Evolutionary conservation across 2,329 filamentous ascomycete genomes (phyloP).

Genomic region (Akanthomyces dipterigenus): DNA sequence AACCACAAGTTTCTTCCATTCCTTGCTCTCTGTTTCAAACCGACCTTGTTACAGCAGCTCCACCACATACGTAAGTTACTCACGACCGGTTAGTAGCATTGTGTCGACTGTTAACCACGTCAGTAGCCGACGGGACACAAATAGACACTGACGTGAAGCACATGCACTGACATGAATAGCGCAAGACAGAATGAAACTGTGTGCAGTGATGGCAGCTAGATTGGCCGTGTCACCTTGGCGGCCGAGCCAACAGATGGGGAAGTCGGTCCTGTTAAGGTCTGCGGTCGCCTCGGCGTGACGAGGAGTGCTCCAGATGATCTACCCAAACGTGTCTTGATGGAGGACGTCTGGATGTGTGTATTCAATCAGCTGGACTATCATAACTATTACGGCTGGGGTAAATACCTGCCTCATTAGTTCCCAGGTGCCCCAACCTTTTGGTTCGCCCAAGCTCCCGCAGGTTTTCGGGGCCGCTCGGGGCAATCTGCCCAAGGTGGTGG

Average conservation of each 20-base stretch:
- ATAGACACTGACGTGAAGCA: background rate
- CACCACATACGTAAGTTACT: background rate
- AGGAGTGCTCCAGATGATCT: background rate
- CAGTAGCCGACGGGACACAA: background rate
- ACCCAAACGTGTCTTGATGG: background rate
- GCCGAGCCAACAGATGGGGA: background rate
- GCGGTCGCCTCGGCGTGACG: background rate
- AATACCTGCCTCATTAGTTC: background rate
- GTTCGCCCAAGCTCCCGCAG: background rate
- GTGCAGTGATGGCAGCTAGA: background rate
- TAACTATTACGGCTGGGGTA: background rate
- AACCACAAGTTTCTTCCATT: background rate
- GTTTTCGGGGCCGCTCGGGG: background rate
- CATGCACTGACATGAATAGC: background rate
- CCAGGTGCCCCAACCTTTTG: background rate
- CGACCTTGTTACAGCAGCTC: background rate
- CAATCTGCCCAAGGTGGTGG: background rate
- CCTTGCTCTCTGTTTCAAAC: no score
- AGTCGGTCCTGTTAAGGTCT: background rate
- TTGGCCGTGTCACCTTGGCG: background rate
- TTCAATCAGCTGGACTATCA: background rate
- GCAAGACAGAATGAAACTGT: background rate
- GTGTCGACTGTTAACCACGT: background rate
- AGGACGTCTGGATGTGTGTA: background rate
- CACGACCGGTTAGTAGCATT: background rate